phyloP scores from a whole-genome alignment of 1,284 basidiomycete genomes.

The Apiotrichum akiyoshidainum region DNA sequence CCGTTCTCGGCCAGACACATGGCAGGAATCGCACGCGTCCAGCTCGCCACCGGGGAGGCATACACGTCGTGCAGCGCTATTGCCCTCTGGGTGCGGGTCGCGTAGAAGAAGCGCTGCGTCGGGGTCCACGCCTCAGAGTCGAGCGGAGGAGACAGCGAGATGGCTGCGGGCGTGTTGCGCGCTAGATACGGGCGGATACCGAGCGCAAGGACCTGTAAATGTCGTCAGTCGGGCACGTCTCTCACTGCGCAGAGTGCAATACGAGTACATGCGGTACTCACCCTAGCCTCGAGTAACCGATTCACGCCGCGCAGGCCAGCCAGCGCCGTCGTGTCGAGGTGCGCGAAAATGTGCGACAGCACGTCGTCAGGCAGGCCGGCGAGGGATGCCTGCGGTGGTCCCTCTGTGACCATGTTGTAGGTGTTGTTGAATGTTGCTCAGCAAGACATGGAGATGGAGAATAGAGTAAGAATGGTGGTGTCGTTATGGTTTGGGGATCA shows the following conservation, averaged over 20 bases:
- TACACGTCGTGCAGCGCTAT: conserved; percentile 29
- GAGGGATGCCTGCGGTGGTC: conserved; percentile 16
- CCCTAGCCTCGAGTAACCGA: conserved; percentile 19
- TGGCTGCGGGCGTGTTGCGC: conserved; percentile 26
- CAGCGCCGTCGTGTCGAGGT: conserved; percentile 27
- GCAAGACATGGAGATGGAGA: background rate
- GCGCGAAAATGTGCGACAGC: conserved; percentile 28
- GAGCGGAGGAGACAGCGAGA: conserved; percentile 23
- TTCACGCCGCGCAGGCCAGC: conserved; percentile 20
- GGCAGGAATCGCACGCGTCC: conserved; percentile 40
- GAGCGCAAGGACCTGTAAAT: conserved; percentile 26
- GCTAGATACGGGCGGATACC: conserved; percentile 38
- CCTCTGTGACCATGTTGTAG: background rate
- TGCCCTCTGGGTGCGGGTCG: conserved; percentile 24
- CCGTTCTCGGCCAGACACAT: conserved; percentile 20
- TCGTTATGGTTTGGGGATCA: background rate
- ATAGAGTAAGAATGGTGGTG: background rate
- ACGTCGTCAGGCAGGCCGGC: conserved; percentile 42
- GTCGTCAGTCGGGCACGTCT: too few relatives aligned
- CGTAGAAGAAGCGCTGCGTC: conserved; percentile 21
- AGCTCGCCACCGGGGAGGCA: conserved; percentile 40
- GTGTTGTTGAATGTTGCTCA: background rate
- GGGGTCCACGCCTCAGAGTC: conserved; percentile 22
- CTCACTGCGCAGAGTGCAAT: too few relatives aligned
- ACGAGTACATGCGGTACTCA: conserved; percentile 16